A percentile compares a stretch with the other conserved stretches of the same genome.
phyloP scores from a whole-genome alignment of 257 asterid species.

The Nicotiana undulata region DNA sequence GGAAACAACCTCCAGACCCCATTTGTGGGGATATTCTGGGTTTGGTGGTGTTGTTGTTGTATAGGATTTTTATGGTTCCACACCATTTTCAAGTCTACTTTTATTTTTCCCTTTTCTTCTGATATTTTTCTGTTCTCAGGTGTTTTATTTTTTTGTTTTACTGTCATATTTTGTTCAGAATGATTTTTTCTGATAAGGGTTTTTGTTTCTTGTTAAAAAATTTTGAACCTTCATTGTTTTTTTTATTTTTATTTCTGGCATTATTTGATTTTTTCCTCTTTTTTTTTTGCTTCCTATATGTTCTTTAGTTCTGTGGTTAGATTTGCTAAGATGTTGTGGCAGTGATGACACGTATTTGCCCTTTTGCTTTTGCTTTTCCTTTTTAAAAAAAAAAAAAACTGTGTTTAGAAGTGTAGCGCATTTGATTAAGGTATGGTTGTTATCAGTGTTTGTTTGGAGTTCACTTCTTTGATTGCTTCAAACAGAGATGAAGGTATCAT shows the following conservation, averaged over 20 bases:
- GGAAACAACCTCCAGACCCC: too few relatives aligned
- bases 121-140: not conserved
- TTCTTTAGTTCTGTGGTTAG: not conserved
- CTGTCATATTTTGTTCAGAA: not conserved
- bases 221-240: not conserved
- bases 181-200: not conserved
- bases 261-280: not conserved
- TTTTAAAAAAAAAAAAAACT: too few relatives aligned
- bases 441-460: constrained; percentile 25
- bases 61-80: not conserved
- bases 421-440: constrained; percentile 18
- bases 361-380: not conserved
- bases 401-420: constrained; percentile 3
- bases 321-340: not conserved
- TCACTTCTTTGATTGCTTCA: constrained; percentile 50
- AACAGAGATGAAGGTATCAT: constrained; percentile 34
- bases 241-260: not conserved
- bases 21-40: too few relatives aligned
- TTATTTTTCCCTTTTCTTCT: not conserved
- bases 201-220: not conserved
- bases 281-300: not conserved
- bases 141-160: not conserved
- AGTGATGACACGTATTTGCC: not conserved
- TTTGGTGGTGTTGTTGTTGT: too few relatives aligned
- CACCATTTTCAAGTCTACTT: not conserved